A percentile compares a stretch with the other conserved stretches of the same genome.
Conservation (phyloP, 2,329 filamentous ascomycete species). For the Calonectria leucothoes region DNA sequence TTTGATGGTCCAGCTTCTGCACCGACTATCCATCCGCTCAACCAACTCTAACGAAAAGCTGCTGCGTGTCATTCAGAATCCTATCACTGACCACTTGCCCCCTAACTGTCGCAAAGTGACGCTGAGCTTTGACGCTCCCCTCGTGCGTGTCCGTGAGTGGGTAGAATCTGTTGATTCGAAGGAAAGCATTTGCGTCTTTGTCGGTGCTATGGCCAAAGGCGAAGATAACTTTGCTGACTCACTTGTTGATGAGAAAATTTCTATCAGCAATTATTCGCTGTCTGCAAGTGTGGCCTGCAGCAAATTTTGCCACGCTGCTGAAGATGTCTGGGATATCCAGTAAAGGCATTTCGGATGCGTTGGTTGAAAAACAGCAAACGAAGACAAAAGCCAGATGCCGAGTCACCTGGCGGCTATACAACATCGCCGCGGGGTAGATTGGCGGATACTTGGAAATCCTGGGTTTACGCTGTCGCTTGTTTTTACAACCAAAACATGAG, state of each 20-base stretch:
- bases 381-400: constrained; percentile 40
- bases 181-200: constrained; percentile 97
- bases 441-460: constrained; percentile 71
- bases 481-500: constrained; percentile 88
- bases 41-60: constrained; percentile 98
- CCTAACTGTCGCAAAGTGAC: constrained; percentile 98
- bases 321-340: constrained; percentile 95
- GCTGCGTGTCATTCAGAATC: constrained; percentile 96
- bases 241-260: constrained; percentile 96
- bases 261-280: constrained; percentile 97
- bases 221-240: constrained; percentile 94
- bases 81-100: constrained; percentile 95
- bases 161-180: constrained; percentile 81
- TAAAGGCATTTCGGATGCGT: constrained; percentile 57
- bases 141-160: constrained; percentile 91
- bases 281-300: constrained; percentile 98
- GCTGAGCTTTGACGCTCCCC: constrained; percentile 89
- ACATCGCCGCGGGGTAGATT: constrained; percentile 70
- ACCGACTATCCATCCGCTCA: constrained; percentile 94
- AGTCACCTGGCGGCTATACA: constrained; percentile 71
- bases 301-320: constrained; percentile 98
- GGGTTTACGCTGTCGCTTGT: constrained; percentile 80
- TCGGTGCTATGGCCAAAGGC: constrained; percentile 98
- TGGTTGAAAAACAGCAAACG: constrained; percentile 29
- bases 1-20: constrained; percentile 97